These are phyloP conservation scores for Stagonosporopsis tanaceti DNA, from an alignment of 2,329 filamentous ascomycete genomes.

Conservation along the genomic window DNA sequence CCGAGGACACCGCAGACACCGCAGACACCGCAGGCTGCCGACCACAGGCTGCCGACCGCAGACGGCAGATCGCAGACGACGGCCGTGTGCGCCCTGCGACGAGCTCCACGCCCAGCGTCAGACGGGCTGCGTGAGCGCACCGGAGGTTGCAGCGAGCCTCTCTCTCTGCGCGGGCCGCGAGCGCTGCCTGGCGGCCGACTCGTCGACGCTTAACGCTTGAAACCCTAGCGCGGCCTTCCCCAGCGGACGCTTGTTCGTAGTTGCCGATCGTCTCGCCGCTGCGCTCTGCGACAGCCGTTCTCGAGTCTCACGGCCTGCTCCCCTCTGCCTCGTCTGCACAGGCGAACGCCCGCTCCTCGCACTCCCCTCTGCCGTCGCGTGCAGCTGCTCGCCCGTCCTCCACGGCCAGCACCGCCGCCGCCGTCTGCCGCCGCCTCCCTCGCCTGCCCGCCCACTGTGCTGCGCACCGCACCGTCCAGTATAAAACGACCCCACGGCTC, in stretches of 20 bases:
- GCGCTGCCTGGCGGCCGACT: not conserved
- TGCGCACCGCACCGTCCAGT: conserved; percentile 2
- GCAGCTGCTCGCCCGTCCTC: conserved; percentile 9
- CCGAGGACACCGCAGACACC: conserved; percentile 1
- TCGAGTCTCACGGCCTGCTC: not conserved
- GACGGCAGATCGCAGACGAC: not conserved
- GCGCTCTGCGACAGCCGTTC: conserved; percentile 7
- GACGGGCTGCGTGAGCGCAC: not conserved
- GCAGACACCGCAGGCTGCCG: no score
- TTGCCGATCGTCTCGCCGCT: conserved; percentile 28
- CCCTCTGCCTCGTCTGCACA: conserved; percentile 1
- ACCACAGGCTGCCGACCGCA: not conserved
- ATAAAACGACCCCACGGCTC: conserved; percentile 14
- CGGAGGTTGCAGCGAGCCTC: not conserved
- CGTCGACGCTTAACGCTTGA: conserved; percentile 8
- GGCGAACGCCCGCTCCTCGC: conserved; percentile 1
- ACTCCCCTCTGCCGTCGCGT: conserved; percentile 6
- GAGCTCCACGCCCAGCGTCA: not conserved
- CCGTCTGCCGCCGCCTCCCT: not conserved
- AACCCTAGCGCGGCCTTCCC: conserved; percentile 27
- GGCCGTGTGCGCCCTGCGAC: conserved; percentile 8
- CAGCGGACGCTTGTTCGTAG: conserved; percentile 31
- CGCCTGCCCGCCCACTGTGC: conserved; percentile 7
- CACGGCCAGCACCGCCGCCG: not conserved
- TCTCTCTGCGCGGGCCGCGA: not conserved